A percentile compares a stretch with the other conserved stretches of the same genome.
Conservation (phyloP, 371 early-diverging fungal genomes). For the Actinomucor elegans region DNA sequence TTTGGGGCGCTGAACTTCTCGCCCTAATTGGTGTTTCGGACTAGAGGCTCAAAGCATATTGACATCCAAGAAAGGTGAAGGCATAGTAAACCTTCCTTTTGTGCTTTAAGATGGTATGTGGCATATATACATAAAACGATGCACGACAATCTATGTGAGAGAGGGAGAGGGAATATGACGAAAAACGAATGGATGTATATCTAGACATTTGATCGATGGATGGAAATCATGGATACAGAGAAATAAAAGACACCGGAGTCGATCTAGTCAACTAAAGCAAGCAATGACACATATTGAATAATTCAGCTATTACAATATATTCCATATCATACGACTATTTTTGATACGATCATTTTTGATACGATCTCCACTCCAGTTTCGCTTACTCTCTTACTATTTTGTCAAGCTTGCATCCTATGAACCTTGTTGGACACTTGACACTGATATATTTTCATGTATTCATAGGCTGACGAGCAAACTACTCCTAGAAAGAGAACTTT, state of each 20-base stretch:
- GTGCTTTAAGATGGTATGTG: constrained; percentile 17
- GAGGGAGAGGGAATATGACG: not conserved
- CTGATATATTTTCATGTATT: not conserved
- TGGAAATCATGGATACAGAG: not conserved
- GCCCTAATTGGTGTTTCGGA: too few species aligned
- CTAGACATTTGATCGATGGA: too few species aligned
- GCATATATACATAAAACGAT: not conserved
- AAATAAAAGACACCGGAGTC: too few species aligned
- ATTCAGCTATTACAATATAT: not conserved
- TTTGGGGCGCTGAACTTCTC: too few species aligned
- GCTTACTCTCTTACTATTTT: not conserved
- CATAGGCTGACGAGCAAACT: constrained; percentile 52
- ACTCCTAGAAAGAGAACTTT: constrained; percentile 87
- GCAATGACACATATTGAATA: not conserved
- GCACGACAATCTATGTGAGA: not conserved
- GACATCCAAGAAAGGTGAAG: constrained; percentile 7
- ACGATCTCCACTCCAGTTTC: too few species aligned
- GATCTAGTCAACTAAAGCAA: not conserved
- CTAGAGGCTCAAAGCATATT: too few species aligned
- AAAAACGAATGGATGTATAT: not conserved
- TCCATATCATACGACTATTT: too few species aligned
- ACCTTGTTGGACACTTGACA: too few species aligned
- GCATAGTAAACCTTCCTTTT: constrained; percentile 16
- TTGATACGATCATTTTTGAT: too few species aligned
- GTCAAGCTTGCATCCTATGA: not conserved